Base-by-base conservation (phyloP, 768 basidiomycete species). In the Ramaria sp. region DNA sequence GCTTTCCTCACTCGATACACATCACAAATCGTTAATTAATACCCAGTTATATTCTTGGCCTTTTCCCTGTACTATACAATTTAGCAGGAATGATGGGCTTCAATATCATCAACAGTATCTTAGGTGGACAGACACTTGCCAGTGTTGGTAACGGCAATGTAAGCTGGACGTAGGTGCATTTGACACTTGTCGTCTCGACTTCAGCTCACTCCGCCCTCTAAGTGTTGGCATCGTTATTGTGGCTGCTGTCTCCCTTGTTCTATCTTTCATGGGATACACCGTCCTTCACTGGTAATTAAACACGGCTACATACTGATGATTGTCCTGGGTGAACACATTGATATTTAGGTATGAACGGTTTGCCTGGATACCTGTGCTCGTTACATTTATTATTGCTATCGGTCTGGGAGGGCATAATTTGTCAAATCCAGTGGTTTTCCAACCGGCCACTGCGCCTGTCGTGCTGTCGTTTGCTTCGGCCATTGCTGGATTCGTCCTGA, bases 211-310 rank as follows among this genome's bases (percentile, higher is more conserved):
- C 11, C 37, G 39, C 49, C 51, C n/a, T 27, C 31, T 30, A 59
- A 87, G 84, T 51, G 82, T 93, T 27, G 91, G 91, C 2, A 92
- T 92, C 54, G 84, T 90, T 33, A 81, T 93, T 51, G 82, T 91
- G 42, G 77, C 79, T 0, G 59, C 85, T 31, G 71, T 88, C 33
- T 83, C 88, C 2, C 77, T 92, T 31, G 59, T 85, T 22, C 75
- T 84, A 49, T 75, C 84, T 3, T 85, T 87, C 65, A 85, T 80
- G 65, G 86, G 84, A 1, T 78, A 80, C 66, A 75, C 70, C 75
- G 65, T 88, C 70, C 59, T 91, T 73, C 72, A 77, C 49, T 74
- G 79, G 82, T 79, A 58, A 31, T 69, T 43, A 43, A n/a, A 41
- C n/a, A 17, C 20, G 11, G 5, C 41, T 12, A 9, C 2, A 30